These are phyloP conservation scores for Andrographis paniculata DNA, from an alignment of 305 asterid species.

Conservation along the genomic window DNA sequence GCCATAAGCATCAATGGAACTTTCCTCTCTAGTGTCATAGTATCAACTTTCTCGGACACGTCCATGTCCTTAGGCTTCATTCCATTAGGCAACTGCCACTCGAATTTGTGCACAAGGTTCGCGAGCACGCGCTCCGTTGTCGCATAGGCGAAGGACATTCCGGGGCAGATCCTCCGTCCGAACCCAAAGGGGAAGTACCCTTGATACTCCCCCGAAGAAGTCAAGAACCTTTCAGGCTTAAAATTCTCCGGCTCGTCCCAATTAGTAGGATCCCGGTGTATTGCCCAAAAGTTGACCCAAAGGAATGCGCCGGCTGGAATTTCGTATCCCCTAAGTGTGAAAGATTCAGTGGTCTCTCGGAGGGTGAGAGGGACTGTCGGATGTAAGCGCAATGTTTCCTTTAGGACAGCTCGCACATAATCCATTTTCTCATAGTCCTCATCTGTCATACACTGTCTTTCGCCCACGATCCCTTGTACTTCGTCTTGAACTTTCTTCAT, in stretches of 20 bases:
- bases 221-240: slow-evolving; percentile 20
- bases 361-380: slow-evolving; percentile 7
- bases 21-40: slow-evolving; percentile 26
- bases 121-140: slow-evolving; percentile 10
- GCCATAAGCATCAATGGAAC: slow-evolving; percentile 26
- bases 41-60: slow-evolving; percentile 23
- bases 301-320: slow-evolving; percentile 15
- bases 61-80: slow-evolving; percentile 13
- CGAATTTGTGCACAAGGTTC: slow-evolving; percentile 12
- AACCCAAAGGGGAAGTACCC: slow-evolving; percentile 23
- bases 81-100: slow-evolving; percentile 17
- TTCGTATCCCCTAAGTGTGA: slow-evolving; percentile 17
- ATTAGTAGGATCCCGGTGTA: slow-evolving; percentile 9
- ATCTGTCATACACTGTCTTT: neutral
- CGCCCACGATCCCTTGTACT: slow-evolving; percentile 5
- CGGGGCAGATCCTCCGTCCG: slow-evolving; percentile 22
- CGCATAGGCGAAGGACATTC: slow-evolving; percentile 10
- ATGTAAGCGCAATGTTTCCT: slow-evolving; percentile 13
- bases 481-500: slow-evolving; percentile 23
- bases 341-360: slow-evolving; percentile 4
- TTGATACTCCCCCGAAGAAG: slow-evolving; percentile 4
- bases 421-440: slow-evolving; percentile 14
- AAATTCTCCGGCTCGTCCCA: slow-evolving; percentile 22
- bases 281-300: slow-evolving; percentile 14
- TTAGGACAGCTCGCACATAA: slow-evolving; percentile 13